phyloP scores from a whole-genome alignment of 495 filamentous ascomycete species.

The Melanomma pulvis-pyrius region DNA sequence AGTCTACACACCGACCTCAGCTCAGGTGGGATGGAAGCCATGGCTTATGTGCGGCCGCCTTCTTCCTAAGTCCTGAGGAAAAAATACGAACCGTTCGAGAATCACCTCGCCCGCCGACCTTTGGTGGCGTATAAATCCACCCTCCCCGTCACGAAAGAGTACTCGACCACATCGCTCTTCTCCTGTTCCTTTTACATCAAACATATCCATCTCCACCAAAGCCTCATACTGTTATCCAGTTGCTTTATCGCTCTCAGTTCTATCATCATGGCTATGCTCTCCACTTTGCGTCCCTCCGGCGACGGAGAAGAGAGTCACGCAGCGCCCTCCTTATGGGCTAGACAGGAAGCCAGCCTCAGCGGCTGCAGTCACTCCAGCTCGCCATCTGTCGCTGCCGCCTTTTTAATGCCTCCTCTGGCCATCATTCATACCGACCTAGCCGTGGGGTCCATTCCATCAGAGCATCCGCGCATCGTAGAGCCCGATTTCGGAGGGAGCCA shows the following conservation, averaged over 20 bases:
- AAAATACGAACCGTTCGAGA: not conserved
- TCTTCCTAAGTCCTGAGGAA: not conserved
- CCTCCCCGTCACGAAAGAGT: not conserved
- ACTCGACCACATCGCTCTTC: no score
- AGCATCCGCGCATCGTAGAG: not conserved
- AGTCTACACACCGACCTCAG: not conserved
- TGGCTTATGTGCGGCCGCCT: not conserved
- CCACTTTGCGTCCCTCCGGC: not conserved
- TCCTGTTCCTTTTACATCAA: not conserved
- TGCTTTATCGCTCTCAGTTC: not conserved
- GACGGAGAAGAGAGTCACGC: not conserved
- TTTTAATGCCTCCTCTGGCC: not conserved
- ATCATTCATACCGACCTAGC: not conserved
- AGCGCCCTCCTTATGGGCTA: not conserved
- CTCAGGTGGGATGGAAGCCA: not conserved
- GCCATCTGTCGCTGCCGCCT: not conserved
- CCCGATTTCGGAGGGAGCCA: not conserved
- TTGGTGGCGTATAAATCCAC: not conserved
- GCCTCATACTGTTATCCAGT: not conserved
- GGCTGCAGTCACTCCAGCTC: not conserved
- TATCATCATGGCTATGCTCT: conserved; percentile 3
- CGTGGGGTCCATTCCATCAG: not conserved
- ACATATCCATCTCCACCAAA: not conserved
- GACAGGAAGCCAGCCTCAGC: no score
- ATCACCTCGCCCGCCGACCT: not conserved